phyloP scores from a whole-genome alignment of 2,329 filamentous ascomycete genomes.

The Emmonsiellopsis sp. region DNA sequence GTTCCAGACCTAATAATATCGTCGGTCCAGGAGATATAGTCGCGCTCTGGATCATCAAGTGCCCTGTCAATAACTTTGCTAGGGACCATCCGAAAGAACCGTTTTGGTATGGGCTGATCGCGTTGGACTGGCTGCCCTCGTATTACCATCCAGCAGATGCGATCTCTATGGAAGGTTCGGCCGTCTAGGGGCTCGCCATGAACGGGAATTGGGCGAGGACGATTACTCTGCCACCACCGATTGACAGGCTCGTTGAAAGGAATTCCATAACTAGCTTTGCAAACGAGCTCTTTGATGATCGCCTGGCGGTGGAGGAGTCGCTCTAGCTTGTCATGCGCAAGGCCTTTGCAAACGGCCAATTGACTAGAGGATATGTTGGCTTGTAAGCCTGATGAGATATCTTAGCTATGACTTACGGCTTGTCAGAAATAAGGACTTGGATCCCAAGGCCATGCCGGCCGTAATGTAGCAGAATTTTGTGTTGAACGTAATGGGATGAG shows the following conservation, averaged over 20 bases:
- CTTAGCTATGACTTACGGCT: background rate
- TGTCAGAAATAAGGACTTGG: background rate
- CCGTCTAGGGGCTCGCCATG: no score
- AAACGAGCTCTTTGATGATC: background rate
- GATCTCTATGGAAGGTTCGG: no score
- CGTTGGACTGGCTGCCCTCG: no score
- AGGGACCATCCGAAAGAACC: no score
- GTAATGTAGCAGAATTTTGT: constrained; percentile 16
- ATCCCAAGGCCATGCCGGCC: background rate
- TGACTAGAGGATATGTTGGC: background rate
- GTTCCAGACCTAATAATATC: no score
- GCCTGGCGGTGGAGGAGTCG: background rate
- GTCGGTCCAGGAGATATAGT: no score
- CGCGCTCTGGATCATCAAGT: no score
- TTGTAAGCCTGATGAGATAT: background rate
- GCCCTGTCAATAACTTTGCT: no score
- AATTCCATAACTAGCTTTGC: background rate
- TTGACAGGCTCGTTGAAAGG: background rate
- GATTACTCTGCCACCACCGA: background rate
- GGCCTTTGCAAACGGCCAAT: background rate
- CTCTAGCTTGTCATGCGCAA: background rate
- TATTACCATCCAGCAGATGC: no score
- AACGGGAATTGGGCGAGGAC: no score
- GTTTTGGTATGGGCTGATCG: no score
- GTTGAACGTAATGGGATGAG: constrained; percentile 33